Conservation (phyloP, 768 basidiomycete species). For the Boletus barrowsii region DNA sequence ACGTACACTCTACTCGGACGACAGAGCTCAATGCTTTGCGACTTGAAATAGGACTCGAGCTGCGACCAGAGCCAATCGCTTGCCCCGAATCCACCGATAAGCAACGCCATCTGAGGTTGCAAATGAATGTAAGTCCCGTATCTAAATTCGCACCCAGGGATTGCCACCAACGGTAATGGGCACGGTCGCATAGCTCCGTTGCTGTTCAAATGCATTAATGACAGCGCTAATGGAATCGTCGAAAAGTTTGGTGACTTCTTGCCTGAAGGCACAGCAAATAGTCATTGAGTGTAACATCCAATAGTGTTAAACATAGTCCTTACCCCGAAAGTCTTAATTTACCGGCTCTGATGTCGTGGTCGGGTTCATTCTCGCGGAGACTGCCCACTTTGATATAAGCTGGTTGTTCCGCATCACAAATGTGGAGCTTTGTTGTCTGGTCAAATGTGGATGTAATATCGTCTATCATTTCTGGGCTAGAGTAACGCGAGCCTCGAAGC, state of each 20-base stretch:
- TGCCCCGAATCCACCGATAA: conserved; percentile 52
- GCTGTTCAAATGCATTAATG: conserved; percentile 30
- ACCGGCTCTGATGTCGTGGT: conserved; percentile 31
- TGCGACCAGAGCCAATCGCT: conserved; percentile 42
- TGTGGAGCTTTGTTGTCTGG: conserved; percentile 35
- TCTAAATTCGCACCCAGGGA: neutral
- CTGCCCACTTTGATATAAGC: conserved; percentile 40
- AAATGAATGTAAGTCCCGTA: neutral
- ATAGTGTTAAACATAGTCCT: neutral
- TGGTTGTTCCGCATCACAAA: conserved; percentile 31
- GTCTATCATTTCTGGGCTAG: conserved; percentile 28
- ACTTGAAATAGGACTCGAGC: conserved; percentile 36
- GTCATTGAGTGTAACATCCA: neutral
- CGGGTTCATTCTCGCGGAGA: conserved; percentile 30
- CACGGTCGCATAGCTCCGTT: conserved; percentile 18
- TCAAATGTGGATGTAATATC: conserved; percentile 35
- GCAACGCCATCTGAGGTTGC: conserved; percentile 28
- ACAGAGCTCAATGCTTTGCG: conserved; percentile 37
- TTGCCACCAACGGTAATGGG: conserved; percentile 29
- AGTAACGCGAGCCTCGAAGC: conserved; percentile 26
- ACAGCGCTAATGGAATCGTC: conserved; percentile 37
- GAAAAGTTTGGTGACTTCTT: conserved; percentile 39
- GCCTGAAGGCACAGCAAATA: conserved; percentile 15
- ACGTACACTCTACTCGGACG: conserved; percentile 49
- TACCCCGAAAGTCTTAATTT: conserved; percentile 36